phyloP scores from a whole-genome alignment of 495 filamentous ascomycete genomes.

The Penicillium nucicola region DNA sequence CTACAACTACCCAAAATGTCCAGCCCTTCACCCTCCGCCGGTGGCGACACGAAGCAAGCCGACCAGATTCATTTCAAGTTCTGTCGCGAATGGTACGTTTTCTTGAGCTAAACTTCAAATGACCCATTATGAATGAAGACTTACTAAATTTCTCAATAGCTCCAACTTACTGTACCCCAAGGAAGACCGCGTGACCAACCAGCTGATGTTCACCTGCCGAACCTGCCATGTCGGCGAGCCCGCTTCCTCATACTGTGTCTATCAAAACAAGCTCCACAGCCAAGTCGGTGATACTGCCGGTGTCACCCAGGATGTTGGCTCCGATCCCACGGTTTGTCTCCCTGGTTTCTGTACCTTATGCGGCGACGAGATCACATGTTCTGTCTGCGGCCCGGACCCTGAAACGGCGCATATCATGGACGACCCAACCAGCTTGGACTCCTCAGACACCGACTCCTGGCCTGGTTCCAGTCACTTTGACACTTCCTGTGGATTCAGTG shows the following conservation, averaged over 20 bases:
- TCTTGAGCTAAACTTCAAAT: not conserved
- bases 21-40: slow-evolving; percentile 56
- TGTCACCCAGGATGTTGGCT: slow-evolving; percentile 93
- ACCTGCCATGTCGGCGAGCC: slow-evolving; percentile 87
- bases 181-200: slow-evolving; percentile 69
- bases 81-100: slow-evolving; percentile 83
- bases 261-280: slow-evolving; percentile 84
- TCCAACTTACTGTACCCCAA: slow-evolving; percentile 98
- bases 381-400: slow-evolving; percentile 33
- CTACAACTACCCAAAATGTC: slow-evolving; percentile 31
- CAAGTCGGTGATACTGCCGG: slow-evolving; percentile 92
- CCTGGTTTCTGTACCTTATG: slow-evolving; percentile 52
- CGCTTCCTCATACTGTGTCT: slow-evolving; percentile 83
- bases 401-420: not conserved
- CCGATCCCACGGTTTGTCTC: slow-evolving; percentile 93
- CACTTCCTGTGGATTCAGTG: slow-evolving; percentile 12
- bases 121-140: not conserved
- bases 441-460: slow-evolving; percentile 1
- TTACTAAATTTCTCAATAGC: slow-evolving; percentile 37
- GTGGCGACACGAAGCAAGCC: slow-evolving; percentile 52
- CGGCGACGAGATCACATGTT: slow-evolving; percentile 50
- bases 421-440: slow-evolving; percentile 2
- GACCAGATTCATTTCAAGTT: slow-evolving; percentile 94
- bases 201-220: slow-evolving; percentile 76
- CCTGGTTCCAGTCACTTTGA: slow-evolving; percentile 5